Evolutionary conservation across 2,329 filamentous ascomycete species (phyloP).

Genomic region (Exserohilum turcica): DNA sequence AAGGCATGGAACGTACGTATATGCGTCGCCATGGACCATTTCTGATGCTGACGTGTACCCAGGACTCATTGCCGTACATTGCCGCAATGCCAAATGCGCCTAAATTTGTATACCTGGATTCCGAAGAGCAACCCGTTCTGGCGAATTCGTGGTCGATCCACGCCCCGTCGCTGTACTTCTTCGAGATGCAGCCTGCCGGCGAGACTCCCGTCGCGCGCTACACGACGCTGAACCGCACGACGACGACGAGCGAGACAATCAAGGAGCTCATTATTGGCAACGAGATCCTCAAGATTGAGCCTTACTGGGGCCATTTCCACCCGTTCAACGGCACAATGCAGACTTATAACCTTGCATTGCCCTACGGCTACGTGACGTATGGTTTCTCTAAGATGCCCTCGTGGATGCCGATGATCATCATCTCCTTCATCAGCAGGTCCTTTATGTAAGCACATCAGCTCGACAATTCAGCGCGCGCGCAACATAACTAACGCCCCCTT

Average conservation of each 20-base stretch:
- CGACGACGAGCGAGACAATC: slow-evolving; percentile 67
- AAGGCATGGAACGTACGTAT: slow-evolving; percentile 60
- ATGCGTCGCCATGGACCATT: neutral
- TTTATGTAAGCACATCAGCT: slow-evolving; percentile 67
- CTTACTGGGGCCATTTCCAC: slow-evolving; percentile 73
- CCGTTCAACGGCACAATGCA: slow-evolving; percentile 73
- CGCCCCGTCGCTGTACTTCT: slow-evolving; percentile 68
- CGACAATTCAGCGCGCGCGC: neutral
- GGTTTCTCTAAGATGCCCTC: slow-evolving; percentile 63
- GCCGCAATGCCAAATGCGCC: slow-evolving; percentile 65
- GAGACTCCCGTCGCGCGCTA: slow-evolving; percentile 68
- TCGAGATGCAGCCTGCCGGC: slow-evolving; percentile 65
- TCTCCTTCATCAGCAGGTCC: slow-evolving; percentile 73
- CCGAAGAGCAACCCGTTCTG: slow-evolving; percentile 73
- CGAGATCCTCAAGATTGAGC: slow-evolving; percentile 56
- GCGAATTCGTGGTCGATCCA: slow-evolving; percentile 75
- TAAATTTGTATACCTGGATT: slow-evolving; percentile 72
- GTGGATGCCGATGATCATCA: slow-evolving; percentile 77
- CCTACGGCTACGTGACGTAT: slow-evolving; percentile 71
- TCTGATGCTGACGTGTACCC: slow-evolving; percentile 4
- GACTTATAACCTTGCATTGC: slow-evolving; percentile 65
- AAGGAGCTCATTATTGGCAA: slow-evolving; percentile 65
- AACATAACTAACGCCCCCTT: neutral
- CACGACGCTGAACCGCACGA: slow-evolving; percentile 72
- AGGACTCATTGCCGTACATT: slow-evolving; percentile 69